phyloP scores from a whole-genome alignment of 306 rosid species.

The Cicer judaicum region DNA sequence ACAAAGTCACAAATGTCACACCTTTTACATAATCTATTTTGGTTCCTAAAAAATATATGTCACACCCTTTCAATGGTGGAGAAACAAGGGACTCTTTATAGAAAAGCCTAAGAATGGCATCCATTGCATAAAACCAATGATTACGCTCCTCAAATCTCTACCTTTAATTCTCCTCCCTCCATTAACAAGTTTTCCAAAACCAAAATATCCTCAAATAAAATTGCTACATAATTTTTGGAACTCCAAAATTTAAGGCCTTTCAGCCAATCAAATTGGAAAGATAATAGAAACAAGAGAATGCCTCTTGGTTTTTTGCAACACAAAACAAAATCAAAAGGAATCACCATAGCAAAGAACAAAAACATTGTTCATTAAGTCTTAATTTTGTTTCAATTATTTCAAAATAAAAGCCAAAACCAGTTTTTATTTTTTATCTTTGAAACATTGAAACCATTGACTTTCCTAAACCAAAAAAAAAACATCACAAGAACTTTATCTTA shows the following conservation, averaged over 20 bases:
- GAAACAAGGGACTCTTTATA: neutral
- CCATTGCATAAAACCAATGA: constrained; percentile 4
- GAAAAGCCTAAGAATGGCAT: constrained; percentile 11
- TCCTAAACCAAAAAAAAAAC: neutral
- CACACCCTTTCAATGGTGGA: constrained; percentile 6
- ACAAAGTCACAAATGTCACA: neutral
- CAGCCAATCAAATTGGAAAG: neutral
- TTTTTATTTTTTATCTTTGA: neutral
- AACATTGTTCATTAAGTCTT: neutral
- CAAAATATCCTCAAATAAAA: constrained; percentile 16
- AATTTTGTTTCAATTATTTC: neutral
- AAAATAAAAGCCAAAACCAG: neutral
- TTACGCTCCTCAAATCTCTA: constrained; percentile 24
- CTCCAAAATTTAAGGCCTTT: constrained; percentile 20
- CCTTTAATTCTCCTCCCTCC: constrained; percentile 6
- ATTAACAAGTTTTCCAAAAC: neutral
- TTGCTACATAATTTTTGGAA: constrained; percentile 5
- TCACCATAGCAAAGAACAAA: too few relatives aligned
- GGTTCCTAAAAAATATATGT: neutral
- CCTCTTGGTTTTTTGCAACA: neutral
- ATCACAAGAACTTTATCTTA: neutral
- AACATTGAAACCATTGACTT: constrained; percentile 1
- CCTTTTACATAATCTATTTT: neutral
- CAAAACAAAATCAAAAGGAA: too few relatives aligned
- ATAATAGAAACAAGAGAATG: neutral